These are phyloP conservation scores for Pyricularia sp. DNA, from an alignment of 2,329 filamentous ascomycete species.

Conservation along the genomic window DNA sequence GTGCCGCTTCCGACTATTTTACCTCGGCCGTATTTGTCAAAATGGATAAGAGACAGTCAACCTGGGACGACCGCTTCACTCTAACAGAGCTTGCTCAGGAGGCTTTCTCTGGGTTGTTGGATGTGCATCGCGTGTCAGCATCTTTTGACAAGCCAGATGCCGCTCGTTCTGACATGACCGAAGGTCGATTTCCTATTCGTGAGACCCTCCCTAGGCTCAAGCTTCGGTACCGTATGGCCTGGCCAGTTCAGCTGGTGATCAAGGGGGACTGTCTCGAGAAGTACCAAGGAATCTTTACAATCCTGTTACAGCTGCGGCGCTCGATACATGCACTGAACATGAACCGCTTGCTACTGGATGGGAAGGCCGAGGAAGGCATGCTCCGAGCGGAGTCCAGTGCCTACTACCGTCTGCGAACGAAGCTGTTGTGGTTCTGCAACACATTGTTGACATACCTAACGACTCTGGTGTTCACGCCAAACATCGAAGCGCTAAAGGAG, in stretches of 20 bases:
- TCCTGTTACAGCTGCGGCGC: slow-evolving; percentile 70
- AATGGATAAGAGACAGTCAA: slow-evolving; percentile 49
- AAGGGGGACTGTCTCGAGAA: slow-evolving; percentile 50
- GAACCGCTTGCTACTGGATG: slow-evolving; percentile 33
- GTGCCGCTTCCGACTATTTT: slow-evolving; percentile 56
- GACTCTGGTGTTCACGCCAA: slow-evolving; percentile 58
- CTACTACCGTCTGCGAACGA: slow-evolving; percentile 55
- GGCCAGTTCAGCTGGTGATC: slow-evolving; percentile 64
- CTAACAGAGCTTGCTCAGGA: slow-evolving; percentile 70
- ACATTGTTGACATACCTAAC: slow-evolving; percentile 68
- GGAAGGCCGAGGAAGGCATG: slow-evolving; percentile 30
- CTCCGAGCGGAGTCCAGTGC: not conserved
- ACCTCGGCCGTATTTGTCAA: slow-evolving; percentile 64
- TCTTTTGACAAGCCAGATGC: slow-evolving; percentile 28
- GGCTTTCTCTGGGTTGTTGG: slow-evolving; percentile 51
- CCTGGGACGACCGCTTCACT: slow-evolving; percentile 75
- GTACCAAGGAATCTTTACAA: slow-evolving; percentile 65
- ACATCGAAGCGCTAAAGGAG: slow-evolving; percentile 44
- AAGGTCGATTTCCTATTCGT: slow-evolving; percentile 38
- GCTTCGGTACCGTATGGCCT: slow-evolving; percentile 58
- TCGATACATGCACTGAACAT: slow-evolving; percentile 58
- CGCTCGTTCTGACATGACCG: not conserved
- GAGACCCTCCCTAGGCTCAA: slow-evolving; percentile 52
- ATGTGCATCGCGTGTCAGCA: slow-evolving; percentile 54
- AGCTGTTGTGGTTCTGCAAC: slow-evolving; percentile 69